Percentiles rank a stretch among this genome's conserved stretches.
Evolutionary conservation across 257 asterid species (phyloP).

Genomic region (Linaria vulgaris): DNA sequence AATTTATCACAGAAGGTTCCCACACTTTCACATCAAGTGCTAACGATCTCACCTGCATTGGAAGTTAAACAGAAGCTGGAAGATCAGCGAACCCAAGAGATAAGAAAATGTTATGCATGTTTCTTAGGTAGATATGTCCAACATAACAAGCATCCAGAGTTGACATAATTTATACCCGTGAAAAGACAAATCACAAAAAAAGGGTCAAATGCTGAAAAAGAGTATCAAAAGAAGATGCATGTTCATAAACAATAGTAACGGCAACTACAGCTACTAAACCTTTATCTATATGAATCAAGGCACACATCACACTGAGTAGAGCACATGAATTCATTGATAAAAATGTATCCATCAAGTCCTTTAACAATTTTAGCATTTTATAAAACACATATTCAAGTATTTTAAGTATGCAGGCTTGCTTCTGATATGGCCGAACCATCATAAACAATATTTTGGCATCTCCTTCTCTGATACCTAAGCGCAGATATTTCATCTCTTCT

Average conservation of each 20-base stretch:
- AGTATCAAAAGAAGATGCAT: not conserved
- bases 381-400: too few species aligned
- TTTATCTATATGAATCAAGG: too few species aligned
- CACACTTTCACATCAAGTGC: conserved; percentile 87
- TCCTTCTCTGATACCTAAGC: too few species aligned
- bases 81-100: conserved; percentile 23
- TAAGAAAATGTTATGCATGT: conserved; percentile 3
- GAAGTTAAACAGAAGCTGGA: conserved; percentile 15
- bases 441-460: too few species aligned
- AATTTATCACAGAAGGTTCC: conserved; percentile 75
- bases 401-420: too few species aligned
- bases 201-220: not conserved
- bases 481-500: too few species aligned
- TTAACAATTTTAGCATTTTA: too few species aligned
- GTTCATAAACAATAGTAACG: not conserved
- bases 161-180: conserved; percentile 1
- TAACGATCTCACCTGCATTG: conserved; percentile 77
- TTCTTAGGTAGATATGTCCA: not conserved
- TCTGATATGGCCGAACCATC: too few species aligned
- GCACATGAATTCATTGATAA: too few species aligned
- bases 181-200: not conserved
- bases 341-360: too few species aligned
- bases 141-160: conserved; percentile 2
- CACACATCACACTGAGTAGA: too few species aligned
- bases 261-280: too few species aligned